Evolutionary conservation across 106 monocot genomes (phyloP), one percentile per base, ranked within the genome.

Genomic region (Dioscorea dumetorum): DNA sequence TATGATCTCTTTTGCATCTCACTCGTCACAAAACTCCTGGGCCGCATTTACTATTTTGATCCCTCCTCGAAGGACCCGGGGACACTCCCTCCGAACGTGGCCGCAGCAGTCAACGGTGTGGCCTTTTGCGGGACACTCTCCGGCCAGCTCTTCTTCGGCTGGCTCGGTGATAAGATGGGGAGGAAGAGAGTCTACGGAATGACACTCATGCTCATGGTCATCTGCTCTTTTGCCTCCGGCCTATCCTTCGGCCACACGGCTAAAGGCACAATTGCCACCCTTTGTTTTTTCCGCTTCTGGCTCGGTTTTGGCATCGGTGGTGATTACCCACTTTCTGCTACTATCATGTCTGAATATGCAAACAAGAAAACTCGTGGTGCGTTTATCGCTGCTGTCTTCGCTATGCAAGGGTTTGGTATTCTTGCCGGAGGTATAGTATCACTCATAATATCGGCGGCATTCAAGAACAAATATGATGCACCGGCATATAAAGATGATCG

Each of bases 291-390:
- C 83, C 85, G 86, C 53, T 90, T 90, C 80, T 90, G 90, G 90
- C 79, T 86, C 49, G 90, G 90, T 19, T 90, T 90, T 59, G 90
- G 90, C 56, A 81, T 90, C 75, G 90, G 90, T 50, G 86, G 90
- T 19, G 90, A 90, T 62, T 90, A 90, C 66, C 90, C 90, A 0
- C 80, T 90, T 8, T 83, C 83, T 48, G 90, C 90, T 70, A 90
- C 90, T 72, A 90, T 90, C 80, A 90, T 90, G 90, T 90, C 90
- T 6, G 90, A 90, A 67, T 90, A 90, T 73, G 86, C 90, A 62
- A 90, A 90, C 78, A 90, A 90, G 81, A 80, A 78, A 51, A 90
- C 90, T 4, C 85, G 90, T 48, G 90, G 90, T 3, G 70, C 82
- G 7, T 90, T 90, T 74, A 90, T 90, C 60, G 90, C 90, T 5